Conservation (phyloP, 768 basidiomycete species). For the Holtermanniella nyarrowii region DNA sequence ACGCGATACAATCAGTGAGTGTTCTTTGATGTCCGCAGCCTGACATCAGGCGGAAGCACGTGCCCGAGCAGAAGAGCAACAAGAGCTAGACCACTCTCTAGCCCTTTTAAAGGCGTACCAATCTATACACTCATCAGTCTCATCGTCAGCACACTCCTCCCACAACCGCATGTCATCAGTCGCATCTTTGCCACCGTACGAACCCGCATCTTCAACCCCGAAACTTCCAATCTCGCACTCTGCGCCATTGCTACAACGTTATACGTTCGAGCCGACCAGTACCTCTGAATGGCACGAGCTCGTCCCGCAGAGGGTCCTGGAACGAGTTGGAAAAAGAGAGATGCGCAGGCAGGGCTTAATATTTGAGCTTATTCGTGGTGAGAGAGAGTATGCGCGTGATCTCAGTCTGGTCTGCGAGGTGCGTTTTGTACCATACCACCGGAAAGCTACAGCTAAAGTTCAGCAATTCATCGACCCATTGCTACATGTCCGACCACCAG, state of each 20-base stretch:
- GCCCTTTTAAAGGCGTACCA: neutral
- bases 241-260: neutral
- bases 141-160: neutral
- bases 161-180: neutral
- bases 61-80: neutral
- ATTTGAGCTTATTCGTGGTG: conserved; percentile 34
- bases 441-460: neutral
- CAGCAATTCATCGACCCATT: conserved; percentile 30
- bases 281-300: conserved; percentile 34
- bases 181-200: neutral
- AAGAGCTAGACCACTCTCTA: neutral
- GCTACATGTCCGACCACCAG: conserved; percentile 13
- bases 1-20: too few relatives aligned
- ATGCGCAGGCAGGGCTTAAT: conserved; percentile 26
- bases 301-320: conserved; percentile 17
- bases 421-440: conserved; percentile 1
- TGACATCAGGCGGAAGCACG: too few relatives aligned
- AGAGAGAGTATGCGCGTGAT: conserved; percentile 32
- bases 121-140: neutral
- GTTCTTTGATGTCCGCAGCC: too few relatives aligned
- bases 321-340: conserved; percentile 19
- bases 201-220: neutral
- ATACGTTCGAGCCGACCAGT: neutral
- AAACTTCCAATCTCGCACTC: neutral
- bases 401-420: conserved; percentile 27